These are phyloP conservation scores for Furcasterigmium sp. DNA, from an alignment of 2,329 filamentous ascomycete genomes.

Conservation along the genomic window DNA sequence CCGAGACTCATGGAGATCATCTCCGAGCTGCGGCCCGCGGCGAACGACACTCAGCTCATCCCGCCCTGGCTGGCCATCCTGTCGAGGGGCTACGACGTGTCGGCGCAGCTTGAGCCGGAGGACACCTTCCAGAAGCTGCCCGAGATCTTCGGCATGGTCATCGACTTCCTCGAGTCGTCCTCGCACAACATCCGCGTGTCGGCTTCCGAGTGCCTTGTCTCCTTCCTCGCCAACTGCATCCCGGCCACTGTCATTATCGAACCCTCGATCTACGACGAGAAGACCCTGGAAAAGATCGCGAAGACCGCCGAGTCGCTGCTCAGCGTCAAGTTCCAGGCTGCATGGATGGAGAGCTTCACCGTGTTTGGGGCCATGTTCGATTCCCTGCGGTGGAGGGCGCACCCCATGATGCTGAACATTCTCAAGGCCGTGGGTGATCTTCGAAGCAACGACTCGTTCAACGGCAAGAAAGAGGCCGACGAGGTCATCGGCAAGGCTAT, in stretches of 20 bases:
- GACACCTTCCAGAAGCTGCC: constrained; percentile 91
- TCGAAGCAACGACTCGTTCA: constrained; percentile 80
- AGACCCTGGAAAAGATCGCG: constrained; percentile 75
- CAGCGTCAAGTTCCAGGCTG: constrained; percentile 85
- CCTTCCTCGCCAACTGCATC: constrained; percentile 86
- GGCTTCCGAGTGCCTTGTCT: constrained; percentile 90
- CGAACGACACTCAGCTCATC: constrained; percentile 90
- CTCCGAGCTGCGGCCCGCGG: constrained; percentile 80
- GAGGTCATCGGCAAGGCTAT: constrained; percentile 84
- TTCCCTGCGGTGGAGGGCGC: constrained; percentile 75
- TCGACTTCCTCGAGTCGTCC: constrained; percentile 76
- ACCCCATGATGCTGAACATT: constrained; percentile 71
- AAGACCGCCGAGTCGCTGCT: constrained; percentile 69
- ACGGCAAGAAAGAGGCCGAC: constrained; percentile 92
- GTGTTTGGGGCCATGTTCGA: constrained; percentile 86
- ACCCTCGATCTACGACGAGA: constrained; percentile 89
- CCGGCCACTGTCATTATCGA: constrained; percentile 79
- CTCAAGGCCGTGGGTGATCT: constrained; percentile 80
- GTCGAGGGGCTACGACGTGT: constrained; percentile 90
- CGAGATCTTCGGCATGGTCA: constrained; percentile 74
- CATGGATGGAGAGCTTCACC: constrained; percentile 92
- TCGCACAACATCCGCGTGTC: constrained; percentile 93
- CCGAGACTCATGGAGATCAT: constrained; percentile 88
- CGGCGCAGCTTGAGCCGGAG: constrained; percentile 79
- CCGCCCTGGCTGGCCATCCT: constrained; percentile 96